phyloP scores from a whole-genome alignment of 2,329 filamentous ascomycete genomes.

The Colletotrichum higginsianum region DNA sequence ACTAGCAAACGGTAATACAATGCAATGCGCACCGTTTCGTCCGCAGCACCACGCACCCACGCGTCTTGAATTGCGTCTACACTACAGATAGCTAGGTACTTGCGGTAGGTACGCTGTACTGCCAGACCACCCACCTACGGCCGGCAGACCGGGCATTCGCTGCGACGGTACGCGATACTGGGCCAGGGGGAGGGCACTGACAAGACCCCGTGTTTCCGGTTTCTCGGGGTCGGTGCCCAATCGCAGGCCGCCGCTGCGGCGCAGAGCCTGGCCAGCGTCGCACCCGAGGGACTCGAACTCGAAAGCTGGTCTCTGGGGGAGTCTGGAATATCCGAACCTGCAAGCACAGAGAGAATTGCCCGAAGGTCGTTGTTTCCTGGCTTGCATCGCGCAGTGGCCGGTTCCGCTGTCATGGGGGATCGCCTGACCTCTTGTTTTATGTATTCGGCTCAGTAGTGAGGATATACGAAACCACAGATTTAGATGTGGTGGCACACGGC shows the following conservation, averaged over 20 bases:
- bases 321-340: slow-evolving; percentile 23
- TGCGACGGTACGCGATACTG: slow-evolving; percentile 9
- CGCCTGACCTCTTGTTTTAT: too few relatives aligned
- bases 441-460: background rate
- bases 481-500: background rate
- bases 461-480: slow-evolving; percentile 3
- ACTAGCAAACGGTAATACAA: too few relatives aligned
- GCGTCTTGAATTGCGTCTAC: background rate
- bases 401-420: background rate
- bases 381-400: background rate
- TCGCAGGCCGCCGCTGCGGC: slow-evolving; percentile 24
- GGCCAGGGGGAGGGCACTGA: background rate
- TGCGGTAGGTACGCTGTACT: too few relatives aligned
- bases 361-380: slow-evolving; percentile 1
- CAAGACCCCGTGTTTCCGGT: slow-evolving; percentile 37
- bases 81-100: background rate
- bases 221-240: slow-evolving; percentile 34
- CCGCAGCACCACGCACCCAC: background rate
- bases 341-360: slow-evolving; percentile 9
- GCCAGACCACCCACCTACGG: too few relatives aligned
- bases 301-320: background rate
- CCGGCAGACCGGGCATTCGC: background rate
- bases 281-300: background rate
- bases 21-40: background rate
- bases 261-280: slow-evolving; percentile 19